Base-by-base conservation (phyloP, 805 yeast species). In the Starmerella riodocensis region DNA sequence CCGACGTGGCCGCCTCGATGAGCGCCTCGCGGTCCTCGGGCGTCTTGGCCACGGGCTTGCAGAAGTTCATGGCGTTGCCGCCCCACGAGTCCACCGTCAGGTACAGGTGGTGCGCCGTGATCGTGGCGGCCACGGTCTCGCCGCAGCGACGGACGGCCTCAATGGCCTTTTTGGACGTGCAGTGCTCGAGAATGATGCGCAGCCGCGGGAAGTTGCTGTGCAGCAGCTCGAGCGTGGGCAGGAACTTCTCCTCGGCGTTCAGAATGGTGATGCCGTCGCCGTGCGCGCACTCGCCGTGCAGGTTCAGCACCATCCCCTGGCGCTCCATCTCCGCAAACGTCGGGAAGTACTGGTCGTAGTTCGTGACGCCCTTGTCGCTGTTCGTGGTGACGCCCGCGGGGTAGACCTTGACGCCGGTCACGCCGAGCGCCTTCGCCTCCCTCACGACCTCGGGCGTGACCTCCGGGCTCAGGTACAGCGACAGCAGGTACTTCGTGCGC, bases 361-460 rank as follows among this genome's bases (percentile, higher is more conserved):
- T 94, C 52, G 85, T 83, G 19, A 91, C 95, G 36, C 98, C 98
- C 41, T 59, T 61, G 3, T 78, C 81, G 8, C 95, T 84, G 63
- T 91, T 91, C 29, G 99, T 91, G n/a, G 99, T 91, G 24, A 91
- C 99, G 32, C 99, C 99, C 2, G 97, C 96, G 30, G 99, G 99
- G 59, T 91, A 91, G 58, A 94, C 85, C 60, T 91, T 91, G 50
- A 91, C 83, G 41, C 99, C 99, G 23, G 75, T 67, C 40, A 88
- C 75, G 1, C 76, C 76, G 14, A 61, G 53, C 40, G 66, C 56
- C 6, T 86, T 93, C 26, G 96, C 97, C 46, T 74, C 71, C 39
- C 72, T 74, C 41, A 91, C 77, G 29, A 84, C 64, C 48, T 82
- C 93, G 0, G 97, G 96, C 1, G 94, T 83, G 47, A 91, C 64